Conservation (phyloP, 1,284 basidiomycete species). For the Cutaneotrichosporon spelunceum region DNA sequence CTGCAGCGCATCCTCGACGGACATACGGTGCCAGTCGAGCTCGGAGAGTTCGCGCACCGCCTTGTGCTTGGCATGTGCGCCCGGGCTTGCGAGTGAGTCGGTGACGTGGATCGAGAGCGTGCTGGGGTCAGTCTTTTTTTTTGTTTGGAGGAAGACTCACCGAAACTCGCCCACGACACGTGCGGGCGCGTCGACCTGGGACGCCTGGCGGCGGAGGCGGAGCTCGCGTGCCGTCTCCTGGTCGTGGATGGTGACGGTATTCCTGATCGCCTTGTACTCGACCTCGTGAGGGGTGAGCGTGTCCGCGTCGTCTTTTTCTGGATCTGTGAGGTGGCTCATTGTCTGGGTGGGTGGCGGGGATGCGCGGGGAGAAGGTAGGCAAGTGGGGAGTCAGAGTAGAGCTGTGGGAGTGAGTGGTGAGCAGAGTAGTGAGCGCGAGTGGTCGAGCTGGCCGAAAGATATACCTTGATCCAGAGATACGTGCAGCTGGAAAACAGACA, state of each 20-base stretch:
- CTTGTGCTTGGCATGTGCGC: conserved; percentile 19
- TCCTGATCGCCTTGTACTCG: conserved; percentile 19
- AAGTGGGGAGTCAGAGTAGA: background rate
- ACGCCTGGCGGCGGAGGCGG: conserved; percentile 31
- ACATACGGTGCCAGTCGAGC: conserved; percentile 60
- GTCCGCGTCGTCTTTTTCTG: conserved; percentile 7
- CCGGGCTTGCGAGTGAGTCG: conserved; percentile 33
- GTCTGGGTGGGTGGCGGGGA: background rate
- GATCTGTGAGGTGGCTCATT: conserved; percentile 4
- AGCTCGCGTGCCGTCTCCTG: conserved; percentile 23
- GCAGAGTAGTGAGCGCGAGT: no score
- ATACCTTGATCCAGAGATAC: background rate
- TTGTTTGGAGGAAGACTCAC: conserved; percentile 21
- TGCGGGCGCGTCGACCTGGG: conserved; percentile 29
- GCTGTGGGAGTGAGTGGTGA: background rate
- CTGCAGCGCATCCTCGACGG: conserved; percentile 55
- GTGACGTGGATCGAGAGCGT: conserved; percentile 48
- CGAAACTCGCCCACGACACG: conserved; percentile 44
- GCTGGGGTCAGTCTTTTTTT: conserved; percentile 19
- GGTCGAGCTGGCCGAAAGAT: no score
- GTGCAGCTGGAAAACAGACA: no score
- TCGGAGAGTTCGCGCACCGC: conserved; percentile 38
- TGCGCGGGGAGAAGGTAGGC: background rate
- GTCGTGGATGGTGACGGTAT: conserved; percentile 30
- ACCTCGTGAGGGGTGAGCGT: conserved; percentile 11